phyloP scores from a whole-genome alignment of 495 filamentous ascomycete species.

The Xylaria bambusicola region DNA sequence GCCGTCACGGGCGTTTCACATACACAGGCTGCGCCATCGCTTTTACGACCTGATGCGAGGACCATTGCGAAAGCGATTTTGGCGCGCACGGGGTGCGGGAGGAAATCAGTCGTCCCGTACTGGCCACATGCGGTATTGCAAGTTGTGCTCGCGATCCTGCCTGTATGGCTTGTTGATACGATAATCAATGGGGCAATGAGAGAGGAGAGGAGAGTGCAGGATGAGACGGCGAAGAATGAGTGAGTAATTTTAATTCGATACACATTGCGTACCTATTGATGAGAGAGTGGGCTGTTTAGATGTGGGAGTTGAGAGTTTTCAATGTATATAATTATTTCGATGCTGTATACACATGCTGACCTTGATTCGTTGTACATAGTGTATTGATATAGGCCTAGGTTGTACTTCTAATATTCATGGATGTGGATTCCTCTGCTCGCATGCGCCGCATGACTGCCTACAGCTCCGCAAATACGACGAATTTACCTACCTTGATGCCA shows the following conservation, averaged over 20 bases:
- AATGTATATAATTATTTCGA: no score
- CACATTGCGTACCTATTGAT: no score
- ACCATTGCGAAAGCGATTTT: conserved; percentile 30
- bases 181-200: conserved; percentile 1
- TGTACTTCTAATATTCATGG: no score
- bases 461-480: no score
- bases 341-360: no score
- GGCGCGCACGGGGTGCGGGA: conserved; percentile 31
- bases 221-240: neutral
- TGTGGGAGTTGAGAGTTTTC: no score
- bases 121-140: conserved; percentile 32
- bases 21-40: conserved; percentile 14
- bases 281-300: no score
- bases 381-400: no score
- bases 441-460: no score
- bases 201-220: neutral
- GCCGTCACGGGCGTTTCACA: conserved; percentile 22
- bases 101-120: conserved; percentile 26
- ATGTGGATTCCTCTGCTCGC: no score
- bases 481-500: no score
- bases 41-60: conserved; percentile 24
- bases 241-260: neutral
- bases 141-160: conserved; percentile 1
- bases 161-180: neutral
- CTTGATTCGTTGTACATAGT: no score